These are phyloP conservation scores for Musa beccarii DNA, from an alignment of 176 grass and related monocot species.

Conservation along the genomic window DNA sequence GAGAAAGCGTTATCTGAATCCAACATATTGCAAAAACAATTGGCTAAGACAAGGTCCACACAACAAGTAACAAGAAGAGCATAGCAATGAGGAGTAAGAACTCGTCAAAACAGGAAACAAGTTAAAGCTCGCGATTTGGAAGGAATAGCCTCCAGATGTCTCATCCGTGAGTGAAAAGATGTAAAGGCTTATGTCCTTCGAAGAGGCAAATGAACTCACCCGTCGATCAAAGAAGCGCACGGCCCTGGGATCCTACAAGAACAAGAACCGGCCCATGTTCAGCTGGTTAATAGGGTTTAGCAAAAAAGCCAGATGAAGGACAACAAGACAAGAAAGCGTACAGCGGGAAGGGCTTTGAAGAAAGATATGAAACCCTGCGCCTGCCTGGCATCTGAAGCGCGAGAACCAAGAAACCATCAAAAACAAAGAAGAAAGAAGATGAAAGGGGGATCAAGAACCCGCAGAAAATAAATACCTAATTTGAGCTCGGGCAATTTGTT, in stretches of 20 bases:
- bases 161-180: neutral
- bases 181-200: neutral
- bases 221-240: conserved; percentile 75
- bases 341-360: conserved; percentile 70
- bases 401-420: neutral
- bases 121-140: neutral
- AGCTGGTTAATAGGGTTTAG: neutral
- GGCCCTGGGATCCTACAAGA: conserved; percentile 54
- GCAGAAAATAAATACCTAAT: conserved; percentile 8
- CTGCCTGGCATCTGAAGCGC: conserved; percentile 62
- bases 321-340: conserved; percentile 7
- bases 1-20: neutral
- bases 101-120: neutral
- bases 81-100: neutral
- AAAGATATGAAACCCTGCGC: conserved; percentile 95
- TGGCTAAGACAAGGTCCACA: neutral
- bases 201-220: conserved; percentile 35
- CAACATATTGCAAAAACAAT: neutral
- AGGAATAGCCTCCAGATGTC: neutral
- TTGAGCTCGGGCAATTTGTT: conserved; percentile 21
- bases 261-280: neutral
- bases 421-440: neutral
- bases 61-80: neutral
- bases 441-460: neutral
- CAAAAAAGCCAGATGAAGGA: neutral